Evolutionary conservation across 768 basidiomycete genomes (phyloP), one percentile per base, ranked within the genome.

Genomic region (Termitomyces sp.): DNA sequence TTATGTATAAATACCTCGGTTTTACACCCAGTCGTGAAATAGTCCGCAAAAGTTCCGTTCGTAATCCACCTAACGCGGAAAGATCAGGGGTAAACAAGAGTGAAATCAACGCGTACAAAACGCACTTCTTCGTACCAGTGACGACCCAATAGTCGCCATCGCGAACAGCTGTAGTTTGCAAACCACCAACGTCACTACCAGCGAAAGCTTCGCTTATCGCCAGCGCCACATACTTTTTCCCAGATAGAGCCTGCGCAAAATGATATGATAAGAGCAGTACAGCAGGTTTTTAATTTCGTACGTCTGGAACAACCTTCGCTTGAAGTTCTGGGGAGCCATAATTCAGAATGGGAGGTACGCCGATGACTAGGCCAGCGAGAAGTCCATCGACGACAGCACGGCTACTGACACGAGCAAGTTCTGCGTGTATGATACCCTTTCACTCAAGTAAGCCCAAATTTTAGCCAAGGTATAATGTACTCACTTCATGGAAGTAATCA

Each of bases 181-280:
- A 65, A 3, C 94, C 93, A 50, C 83, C 72, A 2, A 94, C 92
- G 63, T 94, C 91, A 63, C 88, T 90, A 18, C 91, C 91, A 2
- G 94, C 95, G 63, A 95, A 96, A 0, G 95, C 92, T 72, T 98
- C 96, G 46, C 86, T 88, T 65, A 98, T 92, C 9, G 96, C 96
- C 34, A 98, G 77, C 8, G 87, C 88, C 61, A 97, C 87, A 64
- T 84, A 92, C 71, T 94, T 92, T 71, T 87, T 90, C 9, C 90
- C 92, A 3, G 78, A 72, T 14, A 90, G 76, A 10, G 67, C 71
- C 77, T 80, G 42, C 49, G 9, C 2, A 16, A 42, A 43, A 48
- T 18, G 22, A 43, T 49, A 27, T 4, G 49, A 20, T 34, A 49
- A 41, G 6, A 22, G 26, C 3, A 42, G 7, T 13, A n/a, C 27